These are phyloP conservation scores for Planoprotostelium fungivorum DNA, from an alignment of 78 protist genomes.

Conservation along the genomic window DNA sequence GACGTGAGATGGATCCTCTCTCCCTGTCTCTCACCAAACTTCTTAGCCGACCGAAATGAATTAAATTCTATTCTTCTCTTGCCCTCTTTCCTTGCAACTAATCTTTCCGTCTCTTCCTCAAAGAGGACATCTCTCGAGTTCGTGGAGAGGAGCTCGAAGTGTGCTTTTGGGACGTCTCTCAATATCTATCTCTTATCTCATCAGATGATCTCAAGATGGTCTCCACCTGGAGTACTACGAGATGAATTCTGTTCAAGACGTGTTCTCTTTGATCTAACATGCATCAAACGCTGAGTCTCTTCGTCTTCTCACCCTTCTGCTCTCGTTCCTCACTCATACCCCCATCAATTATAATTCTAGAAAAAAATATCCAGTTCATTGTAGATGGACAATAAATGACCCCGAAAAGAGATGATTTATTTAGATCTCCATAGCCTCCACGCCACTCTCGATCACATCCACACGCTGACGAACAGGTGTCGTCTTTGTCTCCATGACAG, in stretches of 20 bases:
- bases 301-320: no score
- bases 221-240: no score
- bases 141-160: not conserved
- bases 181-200: no score
- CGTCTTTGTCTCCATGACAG: not conserved
- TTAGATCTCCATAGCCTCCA: not conserved
- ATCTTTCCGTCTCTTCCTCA: not conserved
- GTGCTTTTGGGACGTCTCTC: not conserved
- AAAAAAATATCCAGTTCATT: no score
- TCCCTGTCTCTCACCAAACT: not conserved
- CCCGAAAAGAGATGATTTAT: no score
- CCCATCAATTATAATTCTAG: no score
- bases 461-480: not conserved
- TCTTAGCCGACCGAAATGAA: not conserved
- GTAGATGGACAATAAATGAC: no score
- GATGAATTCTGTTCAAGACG: no score
- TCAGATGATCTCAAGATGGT: no score
- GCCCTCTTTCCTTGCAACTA: not conserved
- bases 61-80: not conserved
- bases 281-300: no score
- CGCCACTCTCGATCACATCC: not conserved
- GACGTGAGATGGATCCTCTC: not conserved
- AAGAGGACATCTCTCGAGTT: not conserved
- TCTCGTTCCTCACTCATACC: no score
- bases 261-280: no score